Conservation (phyloP, 2,329 filamentous ascomycete genomes). For the Myriosclerotinia duriaeana region DNA sequence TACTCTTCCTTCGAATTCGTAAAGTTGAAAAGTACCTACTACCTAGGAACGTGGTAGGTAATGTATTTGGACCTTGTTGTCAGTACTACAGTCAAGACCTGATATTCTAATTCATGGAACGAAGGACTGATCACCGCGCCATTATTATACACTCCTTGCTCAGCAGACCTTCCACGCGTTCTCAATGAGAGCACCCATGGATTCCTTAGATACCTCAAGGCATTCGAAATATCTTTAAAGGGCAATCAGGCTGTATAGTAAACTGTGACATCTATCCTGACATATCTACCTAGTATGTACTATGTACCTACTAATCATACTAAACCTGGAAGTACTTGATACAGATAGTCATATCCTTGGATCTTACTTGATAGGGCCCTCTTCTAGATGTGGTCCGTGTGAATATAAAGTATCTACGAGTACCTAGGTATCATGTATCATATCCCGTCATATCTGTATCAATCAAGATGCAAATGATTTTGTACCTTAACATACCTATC, state of each 20-base stretch:
- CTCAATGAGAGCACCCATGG: background rate
- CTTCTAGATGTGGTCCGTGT: slow-evolving; percentile 12
- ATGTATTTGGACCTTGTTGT: background rate
- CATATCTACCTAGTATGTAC: background rate
- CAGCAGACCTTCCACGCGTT: background rate
- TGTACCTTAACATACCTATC: background rate
- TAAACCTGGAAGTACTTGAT: background rate
- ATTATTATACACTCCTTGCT: background rate
- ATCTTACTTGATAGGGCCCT: slow-evolving; percentile 2
- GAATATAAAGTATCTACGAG: slow-evolving; percentile 2
- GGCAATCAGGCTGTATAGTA: too few species aligned
- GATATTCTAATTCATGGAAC: background rate
- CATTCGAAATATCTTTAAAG: background rate
- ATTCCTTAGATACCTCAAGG: background rate
- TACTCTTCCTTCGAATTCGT: background rate
- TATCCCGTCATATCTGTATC: background rate
- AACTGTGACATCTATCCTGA: background rate
- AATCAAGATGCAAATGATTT: background rate
- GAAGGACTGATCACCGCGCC: background rate
- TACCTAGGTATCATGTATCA: too few species aligned
- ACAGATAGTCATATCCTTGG: background rate
- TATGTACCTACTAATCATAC: background rate
- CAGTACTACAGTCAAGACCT: background rate
- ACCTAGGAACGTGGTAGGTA: background rate
- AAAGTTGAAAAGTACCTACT: background rate